Evolutionary conservation across 768 basidiomycete genomes (phyloP).

Genomic region (Tylopilus vinaceipallidus): DNA sequence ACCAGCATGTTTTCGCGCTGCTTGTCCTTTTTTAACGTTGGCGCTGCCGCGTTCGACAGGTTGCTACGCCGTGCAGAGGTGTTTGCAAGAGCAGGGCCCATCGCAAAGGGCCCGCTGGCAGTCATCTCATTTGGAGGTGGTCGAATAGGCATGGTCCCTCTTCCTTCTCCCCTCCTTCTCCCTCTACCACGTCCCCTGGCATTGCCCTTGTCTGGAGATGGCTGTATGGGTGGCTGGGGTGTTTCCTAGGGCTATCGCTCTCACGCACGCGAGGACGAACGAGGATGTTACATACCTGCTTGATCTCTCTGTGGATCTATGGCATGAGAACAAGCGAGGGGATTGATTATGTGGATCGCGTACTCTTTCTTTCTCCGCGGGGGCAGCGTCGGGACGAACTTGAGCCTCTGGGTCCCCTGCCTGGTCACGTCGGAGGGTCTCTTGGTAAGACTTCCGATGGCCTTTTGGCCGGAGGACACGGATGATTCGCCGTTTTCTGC

Average conservation of each 20-base stretch:
- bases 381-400: conserved; percentile 77
- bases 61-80: no score
- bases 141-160: conserved; percentile 41
- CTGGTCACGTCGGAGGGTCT: conserved; percentile 68
- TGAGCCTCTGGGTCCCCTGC: conserved; percentile 72
- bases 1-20: conserved; percentile 26
- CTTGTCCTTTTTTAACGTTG: conserved; percentile 48
- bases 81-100: conserved; percentile 64
- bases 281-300: conserved; percentile 50
- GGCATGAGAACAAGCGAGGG: conserved; percentile 7
- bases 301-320: conserved; percentile 51
- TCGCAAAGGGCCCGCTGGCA: conserved; percentile 86
- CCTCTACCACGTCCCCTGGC: conserved; percentile 49
- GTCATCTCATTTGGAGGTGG: conserved; percentile 68
- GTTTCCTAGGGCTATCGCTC: conserved; percentile 45
- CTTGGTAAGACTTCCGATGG: conserved; percentile 75
- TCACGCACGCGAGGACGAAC: neutral
- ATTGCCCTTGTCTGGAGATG: conserved; percentile 40
- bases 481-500: conserved; percentile 12
- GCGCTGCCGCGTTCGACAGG: conserved; percentile 49
- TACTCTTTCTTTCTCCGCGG: conserved; percentile 79
- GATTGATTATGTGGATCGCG: conserved; percentile 33
- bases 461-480: conserved; percentile 61
- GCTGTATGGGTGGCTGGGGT: conserved; percentile 31
- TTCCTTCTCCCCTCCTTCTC: conserved; percentile 51